These are phyloP conservation scores for Mortierella antarctica DNA, from an alignment of 192 early-diverging fungal genomes.

Conservation along the genomic window DNA sequence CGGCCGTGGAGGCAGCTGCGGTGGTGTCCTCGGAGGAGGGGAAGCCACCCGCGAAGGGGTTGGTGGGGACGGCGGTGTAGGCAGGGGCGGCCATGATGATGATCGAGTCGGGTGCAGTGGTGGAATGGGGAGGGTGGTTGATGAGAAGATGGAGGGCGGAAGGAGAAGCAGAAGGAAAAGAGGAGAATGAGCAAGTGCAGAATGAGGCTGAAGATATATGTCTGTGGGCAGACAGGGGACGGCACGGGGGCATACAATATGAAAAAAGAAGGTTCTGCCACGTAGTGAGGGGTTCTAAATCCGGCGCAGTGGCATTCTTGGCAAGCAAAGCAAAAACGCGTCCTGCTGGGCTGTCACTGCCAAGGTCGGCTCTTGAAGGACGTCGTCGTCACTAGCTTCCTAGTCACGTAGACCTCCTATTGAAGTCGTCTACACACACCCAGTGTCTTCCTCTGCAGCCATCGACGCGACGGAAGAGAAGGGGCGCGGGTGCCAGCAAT, in stretches of 20 bases:
- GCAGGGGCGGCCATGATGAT: slow-evolving; percentile 39
- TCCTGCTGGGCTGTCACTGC: too few relatives aligned
- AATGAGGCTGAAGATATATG: not conserved
- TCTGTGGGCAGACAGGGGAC: too few relatives aligned
- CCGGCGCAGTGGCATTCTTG: too few relatives aligned
- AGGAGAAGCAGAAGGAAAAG: not conserved
- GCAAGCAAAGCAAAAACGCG: too few relatives aligned
- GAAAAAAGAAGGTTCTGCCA: not conserved
- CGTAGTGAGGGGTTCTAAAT: not conserved
- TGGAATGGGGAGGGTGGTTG: not conserved
- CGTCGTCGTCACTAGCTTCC: too few relatives aligned
- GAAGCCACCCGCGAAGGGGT: slow-evolving; percentile 45
- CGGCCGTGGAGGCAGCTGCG: slow-evolving; percentile 29
- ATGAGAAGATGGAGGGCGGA: not conserved
- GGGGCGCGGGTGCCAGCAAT: too few relatives aligned
- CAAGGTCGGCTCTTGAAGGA: too few relatives aligned
- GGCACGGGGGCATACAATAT: too few relatives aligned
- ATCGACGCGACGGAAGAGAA: too few relatives aligned
- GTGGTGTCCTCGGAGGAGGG: slow-evolving; percentile 32
- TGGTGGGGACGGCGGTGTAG: slow-evolving; percentile 39
- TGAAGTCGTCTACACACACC: too few relatives aligned
- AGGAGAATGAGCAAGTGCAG: not conserved
- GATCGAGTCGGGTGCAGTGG: not conserved
- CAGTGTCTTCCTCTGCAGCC: too few relatives aligned
- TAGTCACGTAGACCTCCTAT: too few relatives aligned